phyloP scores from a whole-genome alignment of 805 yeast genomes.

The Metschnikowia gruessii region DNA sequence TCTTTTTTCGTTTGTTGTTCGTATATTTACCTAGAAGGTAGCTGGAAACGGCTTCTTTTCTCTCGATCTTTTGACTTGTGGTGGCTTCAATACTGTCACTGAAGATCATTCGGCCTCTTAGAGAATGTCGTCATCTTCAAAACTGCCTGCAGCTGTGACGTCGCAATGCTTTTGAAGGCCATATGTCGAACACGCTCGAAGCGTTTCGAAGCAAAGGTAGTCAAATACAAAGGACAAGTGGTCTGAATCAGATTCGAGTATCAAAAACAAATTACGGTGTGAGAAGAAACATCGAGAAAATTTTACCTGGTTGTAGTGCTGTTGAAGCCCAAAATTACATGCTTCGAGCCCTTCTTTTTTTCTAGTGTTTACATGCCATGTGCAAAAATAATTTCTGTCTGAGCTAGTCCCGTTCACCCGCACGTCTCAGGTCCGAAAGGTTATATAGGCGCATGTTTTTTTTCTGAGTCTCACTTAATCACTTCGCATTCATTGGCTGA shows the following conservation, averaged over 20 bases:
- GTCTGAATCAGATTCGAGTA: background rate
- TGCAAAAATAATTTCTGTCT: too few relatives aligned
- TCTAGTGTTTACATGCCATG: too few relatives aligned
- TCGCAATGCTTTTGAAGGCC: slow-evolving; percentile 4
- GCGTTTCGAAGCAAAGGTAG: background rate
- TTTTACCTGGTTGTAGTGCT: too few relatives aligned
- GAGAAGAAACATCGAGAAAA: too few relatives aligned
- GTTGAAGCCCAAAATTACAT: too few relatives aligned
- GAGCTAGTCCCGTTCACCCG: slow-evolving; percentile 3
- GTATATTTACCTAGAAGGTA: too few relatives aligned
- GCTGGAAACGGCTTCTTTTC: background rate
- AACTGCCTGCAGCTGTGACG: slow-evolving; percentile 9
- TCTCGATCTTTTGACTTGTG: too few relatives aligned
- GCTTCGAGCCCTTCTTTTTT: too few relatives aligned
- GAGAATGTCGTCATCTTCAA: slow-evolving; percentile 9
- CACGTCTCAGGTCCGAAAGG: slow-evolving; percentile 10
- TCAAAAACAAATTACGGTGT: background rate
- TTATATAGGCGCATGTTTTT: slow-evolving; percentile 13
- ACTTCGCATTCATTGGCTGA: slow-evolving; percentile 13
- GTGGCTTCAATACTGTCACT: too few relatives aligned
- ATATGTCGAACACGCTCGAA: slow-evolving; percentile 3
- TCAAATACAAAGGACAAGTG: background rate
- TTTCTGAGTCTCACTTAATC: slow-evolving; percentile 5
- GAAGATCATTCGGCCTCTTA: slow-evolving; percentile 2
- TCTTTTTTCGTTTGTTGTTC: too few relatives aligned